phyloP scores from a whole-genome alignment of 257 asterid genomes.

The Solanum okadae region DNA sequence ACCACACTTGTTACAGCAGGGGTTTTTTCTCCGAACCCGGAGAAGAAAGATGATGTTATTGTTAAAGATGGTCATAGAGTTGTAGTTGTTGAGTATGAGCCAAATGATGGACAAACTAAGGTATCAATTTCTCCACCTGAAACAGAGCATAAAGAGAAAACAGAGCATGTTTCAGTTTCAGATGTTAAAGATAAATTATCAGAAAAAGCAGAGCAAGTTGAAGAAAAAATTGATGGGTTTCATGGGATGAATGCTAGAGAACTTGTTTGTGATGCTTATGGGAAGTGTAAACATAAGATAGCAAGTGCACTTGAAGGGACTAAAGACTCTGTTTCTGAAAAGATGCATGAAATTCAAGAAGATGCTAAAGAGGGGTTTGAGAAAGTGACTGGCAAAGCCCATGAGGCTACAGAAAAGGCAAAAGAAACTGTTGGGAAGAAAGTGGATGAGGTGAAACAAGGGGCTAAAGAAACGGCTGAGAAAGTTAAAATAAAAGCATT shows the following conservation, averaged over 20 bases:
- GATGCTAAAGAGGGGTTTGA: slow-evolving; percentile 7
- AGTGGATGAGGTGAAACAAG: slow-evolving; percentile 7
- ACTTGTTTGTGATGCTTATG: slow-evolving; percentile 29
- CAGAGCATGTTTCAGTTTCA: not conserved
- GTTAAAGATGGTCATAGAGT: slow-evolving; percentile 37
- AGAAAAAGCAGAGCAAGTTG: not conserved
- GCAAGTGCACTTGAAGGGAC: slow-evolving; percentile 16
- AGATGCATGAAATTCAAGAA: slow-evolving; percentile 20
- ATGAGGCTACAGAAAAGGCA: slow-evolving; percentile 4
- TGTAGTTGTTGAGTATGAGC: slow-evolving; percentile 38
- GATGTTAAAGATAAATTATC: not conserved
- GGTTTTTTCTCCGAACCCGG: slow-evolving; percentile 14
- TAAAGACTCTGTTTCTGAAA: slow-evolving; percentile 10
- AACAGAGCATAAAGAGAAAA: not conserved
- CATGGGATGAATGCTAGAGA: slow-evolving; percentile 6
- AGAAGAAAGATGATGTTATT: slow-evolving; percentile 4
- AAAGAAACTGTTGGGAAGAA: slow-evolving; percentile 11
- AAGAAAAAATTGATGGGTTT: not conserved
- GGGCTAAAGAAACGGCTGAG: not conserved
- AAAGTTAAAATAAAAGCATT: not conserved
- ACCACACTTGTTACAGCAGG: slow-evolving; percentile 17
- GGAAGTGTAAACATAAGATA: slow-evolving; percentile 24
- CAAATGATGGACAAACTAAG: slow-evolving; percentile 15
- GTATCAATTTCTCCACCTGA: slow-evolving; percentile 24
- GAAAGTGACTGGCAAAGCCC: not conserved